These are phyloP conservation scores for Cinnamomum chago DNA, from an alignment of 164 flowering plant species.

Conservation along the genomic window DNA sequence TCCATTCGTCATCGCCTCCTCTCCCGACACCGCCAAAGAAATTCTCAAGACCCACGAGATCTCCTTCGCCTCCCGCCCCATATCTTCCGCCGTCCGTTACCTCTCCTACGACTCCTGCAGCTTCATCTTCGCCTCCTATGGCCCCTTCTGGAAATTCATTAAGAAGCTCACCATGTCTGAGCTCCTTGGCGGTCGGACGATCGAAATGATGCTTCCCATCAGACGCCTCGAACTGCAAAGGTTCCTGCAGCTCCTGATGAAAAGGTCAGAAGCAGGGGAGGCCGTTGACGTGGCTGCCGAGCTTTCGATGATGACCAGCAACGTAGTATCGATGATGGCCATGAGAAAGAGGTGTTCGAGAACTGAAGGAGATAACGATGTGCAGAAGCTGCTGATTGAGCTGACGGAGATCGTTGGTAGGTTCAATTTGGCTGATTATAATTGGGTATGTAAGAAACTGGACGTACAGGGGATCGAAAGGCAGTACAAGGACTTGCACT, in stretches of 20 bases:
- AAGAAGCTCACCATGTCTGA: conserved; percentile 42
- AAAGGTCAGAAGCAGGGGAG: conserved; percentile 16
- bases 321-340: conserved; percentile 44
- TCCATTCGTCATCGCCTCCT: conserved; percentile 44
- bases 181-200: conserved; percentile 25
- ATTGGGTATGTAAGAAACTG: conserved; percentile 36
- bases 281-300: conserved; percentile 32
- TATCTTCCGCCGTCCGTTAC: too few species aligned
- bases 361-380: conserved; percentile 25
- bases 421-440: conserved; percentile 44
- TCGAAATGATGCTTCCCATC: conserved; percentile 24
- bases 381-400: conserved; percentile 30
- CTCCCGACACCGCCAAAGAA: conserved; percentile 29
- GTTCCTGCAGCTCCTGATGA: conserved; percentile 17
- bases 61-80: conserved; percentile 36
- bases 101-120: conserved; percentile 42
- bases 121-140: conserved; percentile 42
- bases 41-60: conserved; percentile 45
- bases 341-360: conserved; percentile 32
- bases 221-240: conserved; percentile 24
- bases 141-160: conserved; percentile 59
- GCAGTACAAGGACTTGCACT: conserved; percentile 26
- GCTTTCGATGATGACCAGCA: conserved; percentile 35
- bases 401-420: conserved; percentile 34
- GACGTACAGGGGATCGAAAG: conserved; percentile 45